phyloP scores from a whole-genome alignment of 2,329 filamentous ascomycete species.

The Xylaria sp. region DNA sequence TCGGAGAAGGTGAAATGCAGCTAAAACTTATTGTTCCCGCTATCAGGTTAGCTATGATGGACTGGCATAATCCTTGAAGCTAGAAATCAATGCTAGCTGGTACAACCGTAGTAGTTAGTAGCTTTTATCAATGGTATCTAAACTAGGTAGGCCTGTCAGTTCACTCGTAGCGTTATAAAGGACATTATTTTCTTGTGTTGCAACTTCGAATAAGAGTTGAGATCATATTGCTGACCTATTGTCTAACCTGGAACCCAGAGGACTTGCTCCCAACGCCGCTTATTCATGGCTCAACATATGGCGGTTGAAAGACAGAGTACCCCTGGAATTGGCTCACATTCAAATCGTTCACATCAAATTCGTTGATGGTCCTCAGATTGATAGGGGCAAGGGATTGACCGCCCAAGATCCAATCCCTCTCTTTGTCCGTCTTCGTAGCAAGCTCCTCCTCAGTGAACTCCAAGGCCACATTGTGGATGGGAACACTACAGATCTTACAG shows the following conservation, averaged over 20 bases:
- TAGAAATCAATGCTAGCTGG: no score
- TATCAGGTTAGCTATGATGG: no score
- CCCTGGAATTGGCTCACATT: not conserved
- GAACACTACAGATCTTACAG: slow-evolving; percentile 2
- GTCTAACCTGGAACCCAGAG: not conserved
- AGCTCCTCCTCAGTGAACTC: slow-evolving; percentile 4
- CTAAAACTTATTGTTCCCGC: no score
- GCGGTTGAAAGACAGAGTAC: not conserved
- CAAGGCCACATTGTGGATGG: not conserved
- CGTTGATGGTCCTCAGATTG: slow-evolving; percentile 1
- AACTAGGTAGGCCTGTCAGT: no score
- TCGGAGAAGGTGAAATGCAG: no score
- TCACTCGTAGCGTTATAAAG: no score
- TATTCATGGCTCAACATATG: slow-evolving; percentile 9
- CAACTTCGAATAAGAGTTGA: not conserved
- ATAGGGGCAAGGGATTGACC: not conserved
- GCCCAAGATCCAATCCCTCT: not conserved
- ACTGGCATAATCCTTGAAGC: no score
- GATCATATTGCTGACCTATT: not conserved
- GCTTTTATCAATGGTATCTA: no score
- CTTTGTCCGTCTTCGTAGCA: not conserved
- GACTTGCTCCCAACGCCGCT: not conserved
- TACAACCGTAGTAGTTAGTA: no score
- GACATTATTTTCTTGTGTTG: not conserved
- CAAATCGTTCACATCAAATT: slow-evolving; percentile 4